Evolutionary conservation across 2,329 filamentous ascomycete species (phyloP).

Genomic region (Paramyrothecium sp.): DNA sequence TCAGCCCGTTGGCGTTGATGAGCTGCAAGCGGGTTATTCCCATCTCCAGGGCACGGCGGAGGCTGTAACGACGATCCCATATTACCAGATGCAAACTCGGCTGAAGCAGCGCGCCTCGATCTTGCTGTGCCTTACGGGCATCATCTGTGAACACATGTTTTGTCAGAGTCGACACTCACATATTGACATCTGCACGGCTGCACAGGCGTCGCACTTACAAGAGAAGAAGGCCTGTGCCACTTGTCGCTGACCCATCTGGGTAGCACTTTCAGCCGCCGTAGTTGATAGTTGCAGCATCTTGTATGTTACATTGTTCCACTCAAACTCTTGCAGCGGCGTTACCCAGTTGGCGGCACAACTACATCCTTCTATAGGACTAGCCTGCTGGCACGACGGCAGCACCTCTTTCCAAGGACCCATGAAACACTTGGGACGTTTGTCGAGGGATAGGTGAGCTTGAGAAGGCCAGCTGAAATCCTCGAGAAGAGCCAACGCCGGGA

Average conservation of each 20-base stretch:
- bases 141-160: background rate
- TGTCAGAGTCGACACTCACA: background rate
- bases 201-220: background rate
- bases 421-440: background rate
- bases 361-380: background rate
- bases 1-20: background rate
- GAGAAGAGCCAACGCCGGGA: background rate
- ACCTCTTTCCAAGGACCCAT: background rate
- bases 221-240: background rate
- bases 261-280: background rate
- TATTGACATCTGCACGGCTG: no score
- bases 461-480: background rate
- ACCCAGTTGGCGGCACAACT: background rate
- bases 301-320: background rate
- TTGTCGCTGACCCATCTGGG: background rate
- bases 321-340: background rate
- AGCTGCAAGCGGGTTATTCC: background rate
- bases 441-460: background rate
- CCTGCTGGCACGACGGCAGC: background rate
- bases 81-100: background rate
- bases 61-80: background rate
- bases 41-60: background rate
- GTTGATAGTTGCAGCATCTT: background rate
- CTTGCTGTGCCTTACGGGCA: background rate
- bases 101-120: background rate